phyloP scores from a whole-genome alignment of 2,329 filamentous ascomycete species.

The Beauveria bassiana region DNA sequence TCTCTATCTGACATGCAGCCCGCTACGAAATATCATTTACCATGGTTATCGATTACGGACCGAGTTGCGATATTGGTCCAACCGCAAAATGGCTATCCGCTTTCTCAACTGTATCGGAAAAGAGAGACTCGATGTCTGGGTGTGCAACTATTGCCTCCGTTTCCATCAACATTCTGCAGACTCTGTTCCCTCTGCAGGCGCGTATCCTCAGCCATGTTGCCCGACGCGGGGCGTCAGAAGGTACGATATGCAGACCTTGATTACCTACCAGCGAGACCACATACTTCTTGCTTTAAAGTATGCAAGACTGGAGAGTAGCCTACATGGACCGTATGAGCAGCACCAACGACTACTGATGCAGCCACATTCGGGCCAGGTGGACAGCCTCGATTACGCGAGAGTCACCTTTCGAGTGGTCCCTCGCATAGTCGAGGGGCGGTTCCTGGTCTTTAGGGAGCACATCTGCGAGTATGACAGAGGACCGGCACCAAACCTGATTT shows the following conservation, averaged over 20 bases:
- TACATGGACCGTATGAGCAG: neutral
- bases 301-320: neutral
- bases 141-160: neutral
- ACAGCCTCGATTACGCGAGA: no score
- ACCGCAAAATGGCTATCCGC: neutral
- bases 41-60: neutral
- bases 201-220: neutral
- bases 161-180: neutral
- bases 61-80: neutral
- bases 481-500: accelerated
- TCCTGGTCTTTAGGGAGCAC: neutral
- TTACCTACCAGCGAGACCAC: neutral
- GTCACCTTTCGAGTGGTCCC: neutral
- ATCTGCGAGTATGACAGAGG: neutral
- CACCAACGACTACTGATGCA: neutral
- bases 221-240: neutral
- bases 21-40: neutral
- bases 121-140: neutral
- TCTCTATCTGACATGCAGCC: neutral
- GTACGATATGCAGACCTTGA: neutral
- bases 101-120: neutral
- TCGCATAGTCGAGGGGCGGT: neutral
- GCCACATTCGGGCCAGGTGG: no score
- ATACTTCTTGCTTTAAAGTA: neutral
- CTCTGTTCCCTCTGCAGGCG: no score